These are phyloP conservation scores for Alisma plantagoaquatica DNA, from an alignment of 106 monocot genomes.

Conservation along the genomic window DNA sequence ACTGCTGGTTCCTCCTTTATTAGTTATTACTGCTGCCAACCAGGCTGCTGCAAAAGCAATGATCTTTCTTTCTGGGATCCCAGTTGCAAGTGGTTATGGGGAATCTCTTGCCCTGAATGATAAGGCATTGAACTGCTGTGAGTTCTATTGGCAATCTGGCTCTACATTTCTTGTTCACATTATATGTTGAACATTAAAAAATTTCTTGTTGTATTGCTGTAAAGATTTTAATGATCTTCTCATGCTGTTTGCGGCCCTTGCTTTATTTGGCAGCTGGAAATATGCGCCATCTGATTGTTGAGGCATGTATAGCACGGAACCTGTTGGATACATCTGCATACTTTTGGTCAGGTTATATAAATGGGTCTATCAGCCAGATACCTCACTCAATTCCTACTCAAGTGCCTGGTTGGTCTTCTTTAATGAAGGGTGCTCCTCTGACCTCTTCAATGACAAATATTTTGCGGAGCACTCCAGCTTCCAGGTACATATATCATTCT, in stretches of 20 bases:
- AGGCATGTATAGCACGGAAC: constrained; percentile 88
- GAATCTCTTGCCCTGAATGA: constrained; percentile 50
- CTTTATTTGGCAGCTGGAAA: constrained; percentile 69
- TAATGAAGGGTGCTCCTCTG: constrained; percentile 75
- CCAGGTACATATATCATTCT: constrained; percentile 43
- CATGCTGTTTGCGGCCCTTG: no score
- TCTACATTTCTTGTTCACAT: background rate
- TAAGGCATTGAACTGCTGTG: constrained; percentile 57
- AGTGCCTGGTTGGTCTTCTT: constrained; percentile 68
- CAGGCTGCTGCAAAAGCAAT: constrained; percentile 93
- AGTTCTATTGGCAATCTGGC: constrained; percentile 10
- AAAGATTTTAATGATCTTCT: no score
- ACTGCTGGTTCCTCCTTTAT: constrained; percentile 71
- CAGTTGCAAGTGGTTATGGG: constrained; percentile 44
- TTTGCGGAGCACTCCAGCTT: constrained; percentile 66
- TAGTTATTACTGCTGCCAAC: constrained; percentile 59
- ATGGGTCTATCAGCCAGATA: constrained; percentile 42
- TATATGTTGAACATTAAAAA: no score
- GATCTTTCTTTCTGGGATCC: constrained; percentile 62
- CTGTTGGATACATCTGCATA: constrained; percentile 90
- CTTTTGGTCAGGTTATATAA: constrained; percentile 80
- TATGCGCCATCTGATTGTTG: constrained; percentile 94
- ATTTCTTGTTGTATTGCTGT: no score
- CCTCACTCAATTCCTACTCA: constrained; percentile 52
- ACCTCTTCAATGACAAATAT: constrained; percentile 51